Base-by-base conservation (phyloP, 352 stramenopile species). In the Pythium aristosporum region DNA sequence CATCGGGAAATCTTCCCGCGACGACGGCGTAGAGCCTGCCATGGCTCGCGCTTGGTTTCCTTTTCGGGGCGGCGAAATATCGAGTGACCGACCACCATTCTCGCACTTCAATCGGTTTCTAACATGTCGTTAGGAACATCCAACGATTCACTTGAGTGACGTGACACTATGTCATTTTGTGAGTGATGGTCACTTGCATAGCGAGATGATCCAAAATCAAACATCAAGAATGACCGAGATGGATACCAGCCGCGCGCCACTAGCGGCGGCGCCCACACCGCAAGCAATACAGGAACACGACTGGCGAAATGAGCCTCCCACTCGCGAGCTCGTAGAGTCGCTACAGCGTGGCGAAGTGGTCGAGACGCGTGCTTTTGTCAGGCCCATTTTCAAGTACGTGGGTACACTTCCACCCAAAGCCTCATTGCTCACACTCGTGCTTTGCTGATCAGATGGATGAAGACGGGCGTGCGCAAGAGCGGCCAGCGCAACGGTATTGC, bases 281-380 rank as follows among this genome's bases (percentile, higher is more conserved):
- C 28, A 25, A 37, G 23, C 5, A 4, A 54, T n/a, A n/a, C n/a
- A 20, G 28, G 13, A 16, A 12, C 55, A 47, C 52, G 28, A 57
- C 61, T 67, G 61, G 61, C 42, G n/a, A 57, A 23, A 67, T 12
- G 61, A 67, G 1, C 13, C 23, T 0, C 36, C 51, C 48, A 64
- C 63, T 4, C 21, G 32, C 1, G 55, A 69, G 21, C 71, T 79
- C 16, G 75, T 82, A 16, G 20, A 16, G 21, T 52, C 60, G 46
- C 66, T 82, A 18, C 66, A 71, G 61, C 30, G 43, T 20, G 71
- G 65, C 5, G 59, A 72, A 43, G 28, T 5, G 13, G 72, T 74
- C 43, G 82, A 89, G 52, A 91, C 82, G 49, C 79, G 79, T 23
- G 75, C 75, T 10, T 85, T 91, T 54, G 71, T 91, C 30, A 73